These are phyloP conservation scores for Pistacia integerrima DNA, from an alignment of 345 rosid species.

Conservation along the genomic window DNA sequence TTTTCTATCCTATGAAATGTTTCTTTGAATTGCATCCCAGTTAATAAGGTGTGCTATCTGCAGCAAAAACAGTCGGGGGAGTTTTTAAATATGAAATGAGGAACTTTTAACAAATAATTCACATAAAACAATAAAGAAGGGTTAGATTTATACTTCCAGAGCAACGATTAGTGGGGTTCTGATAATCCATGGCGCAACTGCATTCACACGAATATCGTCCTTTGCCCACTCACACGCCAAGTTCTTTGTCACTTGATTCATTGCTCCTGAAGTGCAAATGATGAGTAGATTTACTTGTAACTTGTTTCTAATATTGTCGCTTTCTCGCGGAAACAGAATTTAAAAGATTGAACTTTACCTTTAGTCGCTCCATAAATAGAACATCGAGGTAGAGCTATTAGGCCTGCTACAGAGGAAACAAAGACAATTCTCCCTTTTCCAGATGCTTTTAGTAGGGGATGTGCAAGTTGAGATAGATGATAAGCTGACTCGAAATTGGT, in stretches of 20 bases:
- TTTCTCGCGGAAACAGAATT: not conserved
- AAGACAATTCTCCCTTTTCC: constrained; percentile 48
- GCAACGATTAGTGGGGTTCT: constrained; percentile 31
- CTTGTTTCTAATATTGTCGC: too few relatives aligned
- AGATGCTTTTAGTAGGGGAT: constrained; percentile 51
- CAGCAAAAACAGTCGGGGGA: too few relatives aligned
- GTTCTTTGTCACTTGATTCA: constrained; percentile 44
- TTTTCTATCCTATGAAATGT: too few relatives aligned
- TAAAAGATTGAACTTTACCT: constrained; percentile 28
- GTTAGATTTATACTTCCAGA: not conserved
- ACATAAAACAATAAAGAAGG: not conserved
- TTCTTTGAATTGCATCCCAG: too few relatives aligned
- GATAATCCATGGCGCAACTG: constrained; percentile 43
- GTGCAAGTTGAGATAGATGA: constrained; percentile 42
- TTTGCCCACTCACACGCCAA: constrained; percentile 59
- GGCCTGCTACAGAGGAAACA: constrained; percentile 46
- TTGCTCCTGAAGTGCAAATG: constrained; percentile 31
- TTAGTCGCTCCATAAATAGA: constrained; percentile 48
- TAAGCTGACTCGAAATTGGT: constrained; percentile 51
- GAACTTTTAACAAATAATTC: not conserved
- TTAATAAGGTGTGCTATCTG: too few relatives aligned
- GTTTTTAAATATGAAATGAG: not conserved
- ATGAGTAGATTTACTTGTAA: not conserved
- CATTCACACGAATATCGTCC: constrained; percentile 43
- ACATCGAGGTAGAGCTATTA: constrained; percentile 19